phyloP scores from a whole-genome alignment of 208 protist species.

The Wallacemonas sp. region DNA sequence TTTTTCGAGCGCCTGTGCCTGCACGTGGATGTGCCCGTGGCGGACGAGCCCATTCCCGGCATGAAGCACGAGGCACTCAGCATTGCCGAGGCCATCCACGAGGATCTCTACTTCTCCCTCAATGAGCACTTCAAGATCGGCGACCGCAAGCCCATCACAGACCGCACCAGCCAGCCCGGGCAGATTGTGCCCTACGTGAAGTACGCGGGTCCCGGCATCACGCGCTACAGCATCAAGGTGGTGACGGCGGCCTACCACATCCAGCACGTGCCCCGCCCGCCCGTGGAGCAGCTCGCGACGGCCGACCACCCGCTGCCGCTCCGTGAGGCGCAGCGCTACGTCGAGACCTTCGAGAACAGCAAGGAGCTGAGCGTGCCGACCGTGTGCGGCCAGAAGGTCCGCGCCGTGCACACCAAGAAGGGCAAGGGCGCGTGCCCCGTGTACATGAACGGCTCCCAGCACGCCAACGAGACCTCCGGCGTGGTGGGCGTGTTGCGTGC shows the following conservation, averaged over 20 bases:
- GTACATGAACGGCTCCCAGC: slow-evolving; percentile 15
- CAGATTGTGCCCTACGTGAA: slow-evolving; percentile 5
- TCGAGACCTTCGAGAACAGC: slow-evolving; percentile 2
- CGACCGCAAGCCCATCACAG: slow-evolving; percentile 8
- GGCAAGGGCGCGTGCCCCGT: neutral
- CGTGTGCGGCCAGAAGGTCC: neutral
- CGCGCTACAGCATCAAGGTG: slow-evolving; percentile 12
- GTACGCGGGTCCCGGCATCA: neutral
- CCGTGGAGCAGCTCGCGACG: neutral
- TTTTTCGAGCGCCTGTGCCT: slow-evolving; percentile 10
- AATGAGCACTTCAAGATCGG: slow-evolving; percentile 9
- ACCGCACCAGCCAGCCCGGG: slow-evolving; percentile 2
- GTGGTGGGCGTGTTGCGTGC: slow-evolving; percentile 1
- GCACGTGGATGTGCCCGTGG: neutral
- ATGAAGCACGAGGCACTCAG: slow-evolving; percentile 2
- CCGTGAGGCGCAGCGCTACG: neutral
- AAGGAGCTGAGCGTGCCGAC: slow-evolving; percentile 8
- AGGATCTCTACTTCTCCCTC: slow-evolving; percentile 16
- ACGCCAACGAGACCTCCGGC: slow-evolving; percentile 9
- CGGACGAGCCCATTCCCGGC: slow-evolving; percentile 3
- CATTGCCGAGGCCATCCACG: slow-evolving; percentile 1
- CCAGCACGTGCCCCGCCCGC: neutral
- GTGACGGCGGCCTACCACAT: slow-evolving; percentile 4
- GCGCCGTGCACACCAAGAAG: slow-evolving; percentile 2
- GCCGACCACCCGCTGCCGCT: slow-evolving; percentile 10